Base-by-base conservation (phyloP, 2,329 filamentous ascomycete genomes). In the Exserohilum rostratum region DNA sequence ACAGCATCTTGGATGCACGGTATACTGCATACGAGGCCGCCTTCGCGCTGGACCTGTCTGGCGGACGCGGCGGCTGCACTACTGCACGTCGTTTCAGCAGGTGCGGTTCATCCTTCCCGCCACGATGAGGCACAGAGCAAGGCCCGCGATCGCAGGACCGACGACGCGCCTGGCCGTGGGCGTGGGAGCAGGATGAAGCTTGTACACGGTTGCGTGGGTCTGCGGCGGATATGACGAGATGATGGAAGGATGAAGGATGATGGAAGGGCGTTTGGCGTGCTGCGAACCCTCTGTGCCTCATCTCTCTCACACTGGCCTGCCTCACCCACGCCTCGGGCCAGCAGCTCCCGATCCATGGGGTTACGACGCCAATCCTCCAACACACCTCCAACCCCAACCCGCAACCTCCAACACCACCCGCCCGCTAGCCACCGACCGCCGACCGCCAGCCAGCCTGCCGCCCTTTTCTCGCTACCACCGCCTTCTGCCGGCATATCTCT, bases 51-150 rank as follows among this genome's bases (percentile, higher is more conserved):
- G 17, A 33, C 37, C 40, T 34, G 15, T 56, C 40, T 47, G 44
- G 18, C 33, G 15, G 33, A n/a, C 45, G 51, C 46, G 31, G 52
- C 54, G 50, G 55, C 55, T 39, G 47, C 50, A 46, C 57, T 58
- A 58, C 60, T 61, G 53, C 61, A 54, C 50, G 38, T 55, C 53
- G 60, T 62, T 52, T 55, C 55, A 64, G 55, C 50, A 49, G 18
- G 29, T 52, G 59, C 55, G 52, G 45, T 44, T 57, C 58, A 59
- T 62, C 59, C 61, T 62, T 62, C 61, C 59, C 59, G 59, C 50
- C 50, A 43, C 53, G 31, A 50, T 45, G 39, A 50, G 25, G 44
- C 29, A 38, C 35, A 47, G 4, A 25, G n/a, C 33, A 27, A 40
- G 35, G 22, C 18, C 35, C 38, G 51, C 39, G 50, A 56, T 48